phyloP scores from a whole-genome alignment of 2,329 filamentous ascomycete genomes.

The Colletotrichum simmondsii region DNA sequence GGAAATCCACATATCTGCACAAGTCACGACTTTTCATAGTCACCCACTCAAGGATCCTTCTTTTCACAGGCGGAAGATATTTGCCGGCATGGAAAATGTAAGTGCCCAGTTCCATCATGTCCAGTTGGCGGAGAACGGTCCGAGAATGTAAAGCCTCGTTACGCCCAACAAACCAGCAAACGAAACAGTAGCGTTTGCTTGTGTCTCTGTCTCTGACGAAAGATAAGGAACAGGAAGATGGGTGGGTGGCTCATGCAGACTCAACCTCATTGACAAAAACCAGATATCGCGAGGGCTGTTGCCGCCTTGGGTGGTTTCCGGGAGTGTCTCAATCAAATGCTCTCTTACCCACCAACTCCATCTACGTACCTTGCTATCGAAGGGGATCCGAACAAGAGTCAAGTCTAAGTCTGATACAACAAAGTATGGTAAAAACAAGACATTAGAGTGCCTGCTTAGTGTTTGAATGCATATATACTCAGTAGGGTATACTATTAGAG shows the following conservation, averaged over 20 bases:
- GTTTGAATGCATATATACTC: too few species aligned
- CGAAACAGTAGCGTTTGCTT: background rate
- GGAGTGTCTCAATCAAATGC: background rate
- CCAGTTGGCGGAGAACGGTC: background rate
- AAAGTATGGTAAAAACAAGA: too few species aligned
- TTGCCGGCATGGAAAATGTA: background rate
- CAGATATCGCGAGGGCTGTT: background rate
- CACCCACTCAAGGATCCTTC: background rate
- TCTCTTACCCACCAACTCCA: conserved; percentile 5
- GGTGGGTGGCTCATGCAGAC: background rate
- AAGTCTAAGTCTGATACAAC: too few species aligned
- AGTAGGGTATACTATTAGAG: too few species aligned
- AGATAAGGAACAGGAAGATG: background rate
- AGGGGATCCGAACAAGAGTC: too few species aligned
- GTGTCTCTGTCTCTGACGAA: background rate
- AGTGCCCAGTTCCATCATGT: background rate
- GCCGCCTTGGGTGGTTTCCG: background rate
- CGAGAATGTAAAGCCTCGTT: background rate
- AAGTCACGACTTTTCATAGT: background rate
- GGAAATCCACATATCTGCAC: background rate
- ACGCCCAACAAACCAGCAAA: background rate
- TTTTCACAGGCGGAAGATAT: background rate
- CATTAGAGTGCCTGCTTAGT: too few species aligned
- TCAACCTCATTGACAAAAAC: background rate
- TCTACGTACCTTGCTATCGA: background rate